Evolutionary conservation across 495 filamentous ascomycete species (phyloP), one percentile per base, ranked within the genome.

Genomic region (Xylaria telfairii): DNA sequence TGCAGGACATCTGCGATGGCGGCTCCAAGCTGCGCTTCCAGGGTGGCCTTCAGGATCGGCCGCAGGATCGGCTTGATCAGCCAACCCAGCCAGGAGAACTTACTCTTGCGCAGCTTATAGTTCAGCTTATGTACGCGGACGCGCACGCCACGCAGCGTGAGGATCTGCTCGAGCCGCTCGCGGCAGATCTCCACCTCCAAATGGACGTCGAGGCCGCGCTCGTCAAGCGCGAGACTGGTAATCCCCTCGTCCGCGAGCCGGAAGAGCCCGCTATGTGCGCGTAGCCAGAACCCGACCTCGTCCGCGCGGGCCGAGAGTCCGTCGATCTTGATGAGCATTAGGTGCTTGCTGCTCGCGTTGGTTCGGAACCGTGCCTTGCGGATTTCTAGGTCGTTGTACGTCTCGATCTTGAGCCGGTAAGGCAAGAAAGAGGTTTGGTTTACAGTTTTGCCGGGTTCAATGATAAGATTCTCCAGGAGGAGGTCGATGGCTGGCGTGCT

Each of bases 341-440:
- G 82, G 30, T 90, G 92, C 64, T 89, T 91, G 65, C 90, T 82
- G 8, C 84, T 84, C 2, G 93, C 88, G 17, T 85, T 84, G 5
- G 91, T 93, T 54, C 89, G 85, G 72, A 92, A 91, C 67, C 90
- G 90, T 26, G 90, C 90, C 78, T 96, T 96, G 68, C 90, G 85
- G 63, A 98, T 89, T 71, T 96, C 92, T 49, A 98, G 83, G 74
- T 96, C 91, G 73, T 95, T 97, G 78, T 90, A 92, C 0, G 93
- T 94, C 72, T 94, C 89, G 46, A 97, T 81, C 47, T 91, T 89
- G 65, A 97, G 85, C 47, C 90, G 88, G 79, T 93, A 95, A 0
- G 95, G 95, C 17, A 97, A 88, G 86, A 98, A 97, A 0, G 94
- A 97, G 3, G 91, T 91, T 71, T 89, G 86, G 77, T 97, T 96